Evolutionary conservation across 2,329 filamentous ascomycete species (phyloP).

Genomic region (Xylariaceae sp.): DNA sequence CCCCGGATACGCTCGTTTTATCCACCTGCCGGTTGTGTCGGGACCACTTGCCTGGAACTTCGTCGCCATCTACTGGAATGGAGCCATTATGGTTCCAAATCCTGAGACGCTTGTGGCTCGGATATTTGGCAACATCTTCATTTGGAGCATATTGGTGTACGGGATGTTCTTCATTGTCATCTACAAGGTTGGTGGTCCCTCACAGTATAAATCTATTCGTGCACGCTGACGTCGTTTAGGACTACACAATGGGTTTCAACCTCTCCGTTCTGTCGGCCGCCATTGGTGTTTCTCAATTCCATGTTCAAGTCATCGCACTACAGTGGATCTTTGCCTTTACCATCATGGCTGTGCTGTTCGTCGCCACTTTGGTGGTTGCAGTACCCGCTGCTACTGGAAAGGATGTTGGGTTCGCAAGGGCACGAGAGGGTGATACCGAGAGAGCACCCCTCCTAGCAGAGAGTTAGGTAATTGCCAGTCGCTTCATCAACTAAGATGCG

Average conservation of each 20-base stretch:
- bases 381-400: conserved; percentile 68
- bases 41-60: conserved; percentile 87
- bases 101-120: conserved; percentile 70
- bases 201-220: conserved; percentile 5
- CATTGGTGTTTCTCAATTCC: conserved; percentile 79
- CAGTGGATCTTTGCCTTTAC: conserved; percentile 94
- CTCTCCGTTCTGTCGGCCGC: conserved; percentile 75
- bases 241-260: conserved; percentile 79
- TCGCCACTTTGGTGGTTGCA: conserved; percentile 69
- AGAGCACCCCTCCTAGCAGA: conserved; percentile 67
- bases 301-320: conserved; percentile 73
- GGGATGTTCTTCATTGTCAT: conserved; percentile 76
- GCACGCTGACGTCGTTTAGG: conserved; percentile 45
- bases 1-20: conserved; percentile 70
- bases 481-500: neutral
- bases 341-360: conserved; percentile 77
- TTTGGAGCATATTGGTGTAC: conserved; percentile 82
- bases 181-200: conserved; percentile 64
- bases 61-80: conserved; percentile 87
- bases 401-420: conserved; percentile 57
- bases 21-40: conserved; percentile 77
- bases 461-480: conserved; percentile 35
- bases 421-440: conserved; percentile 56
- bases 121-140: conserved; percentile 84
- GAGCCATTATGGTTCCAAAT: conserved; percentile 79